phyloP scores from a whole-genome alignment of 106 monocot genomes.

The Dioscorea zingiberensis region DNA sequence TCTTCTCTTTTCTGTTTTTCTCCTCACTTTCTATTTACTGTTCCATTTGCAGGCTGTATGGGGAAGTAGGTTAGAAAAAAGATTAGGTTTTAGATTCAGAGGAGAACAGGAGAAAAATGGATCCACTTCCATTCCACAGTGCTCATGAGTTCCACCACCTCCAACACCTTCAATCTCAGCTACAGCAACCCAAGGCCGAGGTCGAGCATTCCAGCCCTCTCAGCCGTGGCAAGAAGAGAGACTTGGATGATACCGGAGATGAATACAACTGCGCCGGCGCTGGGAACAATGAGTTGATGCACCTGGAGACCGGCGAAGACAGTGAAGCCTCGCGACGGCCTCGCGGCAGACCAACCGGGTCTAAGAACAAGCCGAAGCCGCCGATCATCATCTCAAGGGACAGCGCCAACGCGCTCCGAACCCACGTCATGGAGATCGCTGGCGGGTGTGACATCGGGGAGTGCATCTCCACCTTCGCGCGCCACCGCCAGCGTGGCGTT shows the following conservation, averaged over 20 bases:
- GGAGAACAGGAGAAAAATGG: neutral
- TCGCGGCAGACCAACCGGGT: constrained; percentile 54
- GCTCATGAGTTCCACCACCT: constrained; percentile 16
- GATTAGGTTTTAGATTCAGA: neutral
- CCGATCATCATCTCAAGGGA: constrained; percentile 66
- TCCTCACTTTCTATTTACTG: neutral
- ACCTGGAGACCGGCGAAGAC: neutral
- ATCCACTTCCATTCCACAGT: constrained; percentile 12
- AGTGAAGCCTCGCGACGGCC: constrained; percentile 35
- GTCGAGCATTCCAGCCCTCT: constrained; percentile 5
- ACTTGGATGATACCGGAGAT: neutral
- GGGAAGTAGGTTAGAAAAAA: neutral
- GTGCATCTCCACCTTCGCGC: constrained; percentile 49
- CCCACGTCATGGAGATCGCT: constrained; percentile 64
- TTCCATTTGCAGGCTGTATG: neutral
- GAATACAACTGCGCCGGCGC: neutral
- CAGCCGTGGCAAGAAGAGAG: constrained; percentile 10
- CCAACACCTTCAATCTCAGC: constrained; percentile 7
- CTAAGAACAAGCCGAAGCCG: constrained; percentile 77
- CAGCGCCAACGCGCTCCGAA: constrained; percentile 54
- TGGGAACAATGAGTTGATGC: constrained; percentile 7
- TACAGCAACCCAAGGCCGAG: constrained; percentile 21
- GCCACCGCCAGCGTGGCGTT: constrained; percentile 51
- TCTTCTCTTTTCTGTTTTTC: too few species aligned
- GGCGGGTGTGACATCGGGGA: constrained; percentile 48